Evolutionary conservation across 2,329 filamentous ascomycete genomes (phyloP).

Genomic region (Paecilomyces variotii): DNA sequence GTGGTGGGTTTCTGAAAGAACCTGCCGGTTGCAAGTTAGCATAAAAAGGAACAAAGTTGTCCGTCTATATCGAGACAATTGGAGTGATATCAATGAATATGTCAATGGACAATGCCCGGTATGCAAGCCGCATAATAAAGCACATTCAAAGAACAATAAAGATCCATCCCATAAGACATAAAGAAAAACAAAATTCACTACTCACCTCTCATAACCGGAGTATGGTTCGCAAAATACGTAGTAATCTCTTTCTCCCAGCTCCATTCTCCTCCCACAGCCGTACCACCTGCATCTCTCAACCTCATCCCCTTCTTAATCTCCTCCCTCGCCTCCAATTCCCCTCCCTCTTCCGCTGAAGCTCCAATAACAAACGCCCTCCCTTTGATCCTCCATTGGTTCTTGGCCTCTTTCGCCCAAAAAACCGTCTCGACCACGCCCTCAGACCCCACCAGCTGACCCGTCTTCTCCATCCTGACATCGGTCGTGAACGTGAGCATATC

Average conservation of each 20-base stretch:
- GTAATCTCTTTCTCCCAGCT: slow-evolving; percentile 73
- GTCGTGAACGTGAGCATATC: slow-evolving; percentile 81
- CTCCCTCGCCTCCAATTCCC: slow-evolving; percentile 36
- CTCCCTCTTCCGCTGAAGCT: slow-evolving; percentile 54
- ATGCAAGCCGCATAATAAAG: neutral
- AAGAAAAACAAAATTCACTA: slow-evolving; percentile 2
- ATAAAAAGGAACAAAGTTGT: neutral
- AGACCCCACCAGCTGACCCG: slow-evolving; percentile 61
- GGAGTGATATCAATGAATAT: neutral
- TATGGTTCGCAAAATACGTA: slow-evolving; percentile 82
- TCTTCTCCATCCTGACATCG: slow-evolving; percentile 80
- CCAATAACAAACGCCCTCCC: slow-evolving; percentile 70
- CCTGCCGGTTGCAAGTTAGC: slow-evolving; percentile 32
- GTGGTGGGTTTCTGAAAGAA: slow-evolving; percentile 63
- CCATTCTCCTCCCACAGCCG: slow-evolving; percentile 50
- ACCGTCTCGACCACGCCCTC: slow-evolving; percentile 69
- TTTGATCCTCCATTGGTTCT: slow-evolving; percentile 77
- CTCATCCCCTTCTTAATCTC: slow-evolving; percentile 54
- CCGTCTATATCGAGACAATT: neutral
- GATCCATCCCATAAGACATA: neutral
- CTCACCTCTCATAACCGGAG: slow-evolving; percentile 66
- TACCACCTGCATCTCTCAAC: slow-evolving; percentile 29
- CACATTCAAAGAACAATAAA: neutral
- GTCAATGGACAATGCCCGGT: neutral
- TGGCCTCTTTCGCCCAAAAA: slow-evolving; percentile 66